These are phyloP conservation scores for Blastocystis sp. DNA, from an alignment of 352 stramenopile genomes.

Conservation along the genomic window DNA sequence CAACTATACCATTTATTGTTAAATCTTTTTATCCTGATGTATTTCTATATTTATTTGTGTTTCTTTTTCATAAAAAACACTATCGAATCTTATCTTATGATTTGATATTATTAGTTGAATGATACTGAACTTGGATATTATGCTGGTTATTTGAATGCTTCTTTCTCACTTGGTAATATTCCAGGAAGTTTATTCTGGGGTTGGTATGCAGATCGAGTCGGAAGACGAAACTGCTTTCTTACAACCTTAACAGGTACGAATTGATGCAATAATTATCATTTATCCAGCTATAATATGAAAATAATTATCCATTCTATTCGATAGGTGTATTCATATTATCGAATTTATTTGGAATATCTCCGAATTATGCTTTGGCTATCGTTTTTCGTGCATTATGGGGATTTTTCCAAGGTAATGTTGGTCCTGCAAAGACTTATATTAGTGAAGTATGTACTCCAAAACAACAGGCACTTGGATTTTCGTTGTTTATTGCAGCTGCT, in stretches of 20 bases:
- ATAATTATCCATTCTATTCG: too few species aligned
- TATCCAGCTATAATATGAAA: too few species aligned
- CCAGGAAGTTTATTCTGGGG: conserved; percentile 23
- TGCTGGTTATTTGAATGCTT: conserved; percentile 2
- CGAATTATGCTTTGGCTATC: conserved; percentile 3
- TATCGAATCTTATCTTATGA: too few species aligned
- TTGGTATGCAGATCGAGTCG: conserved; percentile 14
- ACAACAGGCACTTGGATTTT: conserved; percentile 27
- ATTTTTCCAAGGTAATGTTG: conserved; percentile 29
- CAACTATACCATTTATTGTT: conserved; percentile 30
- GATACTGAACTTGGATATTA: conserved; percentile 30
- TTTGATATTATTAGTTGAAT: conserved; percentile 7
- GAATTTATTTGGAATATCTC: conserved; percentile 26
- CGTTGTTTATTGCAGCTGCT: conserved; percentile 25
- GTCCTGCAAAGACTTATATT: conserved; percentile 35
- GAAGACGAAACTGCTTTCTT: conserved; percentile 14
- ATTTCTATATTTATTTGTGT: too few species aligned
- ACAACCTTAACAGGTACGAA: too few species aligned
- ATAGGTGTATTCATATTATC: conserved; percentile 13
- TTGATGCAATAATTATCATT: too few species aligned
- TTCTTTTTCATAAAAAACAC: too few species aligned
- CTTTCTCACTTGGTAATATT: conserved; percentile 18
- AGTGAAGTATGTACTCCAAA: conserved; percentile 37
- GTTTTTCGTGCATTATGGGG: conserved; percentile 13
- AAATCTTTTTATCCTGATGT: conserved; percentile 15